A percentile compares a stretch with the other conserved stretches of the same genome.
These are phyloP conservation scores for Hanseniaspora thailandica DNA, from an alignment of 805 yeast genomes.

Conservation along the genomic window DNA sequence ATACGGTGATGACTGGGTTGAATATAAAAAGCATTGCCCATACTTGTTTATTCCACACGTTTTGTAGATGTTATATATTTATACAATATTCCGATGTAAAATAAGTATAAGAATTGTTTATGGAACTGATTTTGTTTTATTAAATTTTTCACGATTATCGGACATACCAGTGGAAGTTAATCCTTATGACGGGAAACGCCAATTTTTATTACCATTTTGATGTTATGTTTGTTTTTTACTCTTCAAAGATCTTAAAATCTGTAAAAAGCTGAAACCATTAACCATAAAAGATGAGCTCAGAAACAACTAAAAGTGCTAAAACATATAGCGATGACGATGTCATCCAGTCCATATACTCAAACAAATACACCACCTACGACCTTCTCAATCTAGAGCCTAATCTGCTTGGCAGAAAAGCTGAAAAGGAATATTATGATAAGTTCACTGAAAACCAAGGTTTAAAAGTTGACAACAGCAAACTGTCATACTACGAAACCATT, in stretches of 20 bases:
- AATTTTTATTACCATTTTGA: not conserved
- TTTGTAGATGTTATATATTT: constrained; percentile 31
- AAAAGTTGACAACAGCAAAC: not conserved
- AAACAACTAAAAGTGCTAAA: not conserved
- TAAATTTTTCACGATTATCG: too few relatives aligned
- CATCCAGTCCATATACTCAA: constrained; percentile 8
- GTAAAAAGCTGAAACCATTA: not conserved
- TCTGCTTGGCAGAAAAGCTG: constrained; percentile 1
- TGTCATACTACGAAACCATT: constrained; percentile 10
- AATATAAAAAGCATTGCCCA: constrained; percentile 77
- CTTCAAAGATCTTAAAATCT: too few relatives aligned
- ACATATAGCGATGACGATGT: constrained; percentile 7
- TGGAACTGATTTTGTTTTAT: too few relatives aligned
- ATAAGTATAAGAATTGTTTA: too few relatives aligned
- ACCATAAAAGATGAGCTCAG: not conserved
- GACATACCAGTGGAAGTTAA: too few relatives aligned
- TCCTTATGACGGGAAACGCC: not conserved
- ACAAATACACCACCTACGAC: constrained; percentile 3
- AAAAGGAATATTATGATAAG: not conserved
- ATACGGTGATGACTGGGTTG: constrained; percentile 91
- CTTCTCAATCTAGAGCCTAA: constrained; percentile 4
- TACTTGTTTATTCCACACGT: constrained; percentile 84
- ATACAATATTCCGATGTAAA: not conserved
- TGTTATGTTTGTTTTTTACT: too few relatives aligned
- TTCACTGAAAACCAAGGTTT: not conserved